These are phyloP conservation scores for Centaurea solstitialis DNA, from an alignment of 129 eudicot genomes.

Conservation along the genomic window DNA sequence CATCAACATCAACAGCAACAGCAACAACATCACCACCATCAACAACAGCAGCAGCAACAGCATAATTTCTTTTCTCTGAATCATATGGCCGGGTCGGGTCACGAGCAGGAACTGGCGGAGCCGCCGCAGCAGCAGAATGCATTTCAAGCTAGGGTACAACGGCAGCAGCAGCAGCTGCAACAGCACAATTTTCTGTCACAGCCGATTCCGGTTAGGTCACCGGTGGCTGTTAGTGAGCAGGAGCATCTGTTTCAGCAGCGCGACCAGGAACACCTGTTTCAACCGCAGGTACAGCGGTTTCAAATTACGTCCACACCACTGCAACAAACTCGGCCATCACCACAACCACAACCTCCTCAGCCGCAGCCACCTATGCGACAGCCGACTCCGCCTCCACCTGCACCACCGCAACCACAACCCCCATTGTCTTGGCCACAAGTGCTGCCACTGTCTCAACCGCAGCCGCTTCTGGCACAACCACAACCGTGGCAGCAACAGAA, in stretches of 20 bases:
- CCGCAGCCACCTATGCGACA: not conserved
- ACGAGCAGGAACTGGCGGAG: slow-evolving; percentile 26
- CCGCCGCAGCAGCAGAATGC: slow-evolving; percentile 7
- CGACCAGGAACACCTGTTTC: slow-evolving; percentile 35
- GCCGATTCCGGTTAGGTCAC: slow-evolving; percentile 15
- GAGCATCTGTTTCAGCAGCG: slow-evolving; percentile 30
- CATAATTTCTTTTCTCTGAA: slow-evolving; percentile 37
- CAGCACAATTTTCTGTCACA: slow-evolving; percentile 34
- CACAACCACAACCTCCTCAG: slow-evolving; percentile 16
- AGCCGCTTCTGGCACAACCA: not conserved
- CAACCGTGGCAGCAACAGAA: not conserved
- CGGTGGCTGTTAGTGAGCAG: slow-evolving; percentile 22
- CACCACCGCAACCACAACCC: slow-evolving; percentile 15
- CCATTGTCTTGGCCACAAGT: slow-evolving; percentile 24
- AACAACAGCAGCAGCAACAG: slow-evolving; percentile 28
- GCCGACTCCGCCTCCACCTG: slow-evolving; percentile 5
- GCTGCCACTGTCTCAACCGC: slow-evolving; percentile 14
- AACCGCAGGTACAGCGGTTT: slow-evolving; percentile 34
- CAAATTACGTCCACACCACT: slow-evolving; percentile 18
- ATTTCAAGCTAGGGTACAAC: slow-evolving; percentile 25
- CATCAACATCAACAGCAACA: slow-evolving; percentile 22
- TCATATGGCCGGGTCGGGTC: slow-evolving; percentile 16
- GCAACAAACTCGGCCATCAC: slow-evolving; percentile 7
- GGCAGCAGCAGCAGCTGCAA: slow-evolving; percentile 26
- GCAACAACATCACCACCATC: slow-evolving; percentile 15